phyloP scores from a whole-genome alignment of 352 stramenopile genomes.

The Saprolegnia parasitica region DNA sequence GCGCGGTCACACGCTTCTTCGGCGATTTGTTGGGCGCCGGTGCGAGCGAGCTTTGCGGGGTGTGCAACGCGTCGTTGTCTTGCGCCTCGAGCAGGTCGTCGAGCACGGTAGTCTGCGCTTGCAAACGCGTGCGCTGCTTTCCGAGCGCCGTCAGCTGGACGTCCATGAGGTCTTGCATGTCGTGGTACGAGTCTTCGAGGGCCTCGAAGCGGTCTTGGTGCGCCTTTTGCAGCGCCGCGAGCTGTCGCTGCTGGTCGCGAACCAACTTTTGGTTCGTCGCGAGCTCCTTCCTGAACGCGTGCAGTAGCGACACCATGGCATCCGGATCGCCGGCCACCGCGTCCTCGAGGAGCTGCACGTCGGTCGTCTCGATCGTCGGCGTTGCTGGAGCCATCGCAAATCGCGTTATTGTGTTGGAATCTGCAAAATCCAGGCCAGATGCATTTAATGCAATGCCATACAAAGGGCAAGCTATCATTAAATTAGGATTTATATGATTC shows the following conservation, averaged over 20 bases:
- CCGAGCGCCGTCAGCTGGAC: neutral
- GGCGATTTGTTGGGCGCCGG: neutral
- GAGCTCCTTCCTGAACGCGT: neutral
- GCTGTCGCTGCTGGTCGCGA: neutral
- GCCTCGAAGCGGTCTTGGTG: neutral
- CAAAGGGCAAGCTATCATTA: too few relatives aligned
- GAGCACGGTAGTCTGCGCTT: neutral
- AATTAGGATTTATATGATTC: too few relatives aligned
- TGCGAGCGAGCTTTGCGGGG: neutral
- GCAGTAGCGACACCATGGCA: neutral
- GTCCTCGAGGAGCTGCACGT: neutral
- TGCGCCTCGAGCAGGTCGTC: neutral
- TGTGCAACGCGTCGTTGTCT: conserved; percentile 1
- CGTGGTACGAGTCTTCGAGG: neutral
- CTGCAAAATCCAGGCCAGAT: too few relatives aligned
- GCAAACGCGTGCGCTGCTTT: neutral
- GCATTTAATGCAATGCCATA: too few relatives aligned
- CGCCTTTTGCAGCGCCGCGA: neutral
- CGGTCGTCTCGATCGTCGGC: neutral
- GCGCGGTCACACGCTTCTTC: neutral
- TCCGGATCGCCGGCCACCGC: neutral
- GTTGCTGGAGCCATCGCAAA: too few relatives aligned
- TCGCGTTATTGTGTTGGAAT: too few relatives aligned
- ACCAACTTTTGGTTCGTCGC: neutral
- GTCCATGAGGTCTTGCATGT: conserved; percentile 20